These are phyloP conservation scores for Fragilaria crotonensis DNA, from an alignment of 108 stramenopile genomes.

Conservation along the genomic window DNA sequence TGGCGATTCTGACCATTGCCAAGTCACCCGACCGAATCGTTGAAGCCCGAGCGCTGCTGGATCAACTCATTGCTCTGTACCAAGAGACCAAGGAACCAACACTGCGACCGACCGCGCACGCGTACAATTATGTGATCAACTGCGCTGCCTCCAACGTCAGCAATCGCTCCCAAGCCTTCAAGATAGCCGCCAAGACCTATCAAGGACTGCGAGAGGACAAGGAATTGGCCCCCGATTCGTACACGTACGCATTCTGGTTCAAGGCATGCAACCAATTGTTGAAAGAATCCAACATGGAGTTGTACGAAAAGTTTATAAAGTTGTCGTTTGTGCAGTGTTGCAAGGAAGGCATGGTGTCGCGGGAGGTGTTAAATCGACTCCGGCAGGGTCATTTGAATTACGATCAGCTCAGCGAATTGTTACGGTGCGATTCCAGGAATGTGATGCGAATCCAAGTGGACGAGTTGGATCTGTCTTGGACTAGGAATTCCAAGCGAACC, in stretches of 20 bases:
- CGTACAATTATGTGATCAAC: constrained; percentile 43
- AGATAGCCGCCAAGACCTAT: constrained; percentile 34
- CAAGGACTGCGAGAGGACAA: constrained; percentile 26
- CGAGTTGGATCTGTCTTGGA: too few relatives aligned
- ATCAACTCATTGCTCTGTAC: constrained; percentile 24
- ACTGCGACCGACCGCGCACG: constrained; percentile 26
- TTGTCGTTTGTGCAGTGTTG: constrained; percentile 67
- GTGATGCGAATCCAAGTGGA: too few relatives aligned
- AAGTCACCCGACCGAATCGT: constrained; percentile 10
- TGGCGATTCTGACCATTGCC: constrained; percentile 25
- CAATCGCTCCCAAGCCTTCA: constrained; percentile 30
- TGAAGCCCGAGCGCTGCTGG: constrained; percentile 25
- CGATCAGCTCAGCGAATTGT: too few relatives aligned
- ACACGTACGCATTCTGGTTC: constrained; percentile 73
- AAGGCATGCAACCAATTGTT: constrained; percentile 71
- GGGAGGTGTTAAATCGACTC: constrained; percentile 51
- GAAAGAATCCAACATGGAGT: constrained; percentile 28
- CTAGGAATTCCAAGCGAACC: too few relatives aligned
- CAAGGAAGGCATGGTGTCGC: constrained; percentile 45
- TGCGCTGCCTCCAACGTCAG: constrained; percentile 36
- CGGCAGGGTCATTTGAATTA: too few relatives aligned
- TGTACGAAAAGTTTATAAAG: constrained; percentile 39
- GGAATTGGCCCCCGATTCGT: constrained; percentile 44
- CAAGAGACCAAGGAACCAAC: constrained; percentile 22
- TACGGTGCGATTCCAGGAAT: too few relatives aligned